These are phyloP conservation scores for Ceratocystis papillata DNA, from an alignment of 2,329 filamentous ascomycete species.

Conservation along the genomic window DNA sequence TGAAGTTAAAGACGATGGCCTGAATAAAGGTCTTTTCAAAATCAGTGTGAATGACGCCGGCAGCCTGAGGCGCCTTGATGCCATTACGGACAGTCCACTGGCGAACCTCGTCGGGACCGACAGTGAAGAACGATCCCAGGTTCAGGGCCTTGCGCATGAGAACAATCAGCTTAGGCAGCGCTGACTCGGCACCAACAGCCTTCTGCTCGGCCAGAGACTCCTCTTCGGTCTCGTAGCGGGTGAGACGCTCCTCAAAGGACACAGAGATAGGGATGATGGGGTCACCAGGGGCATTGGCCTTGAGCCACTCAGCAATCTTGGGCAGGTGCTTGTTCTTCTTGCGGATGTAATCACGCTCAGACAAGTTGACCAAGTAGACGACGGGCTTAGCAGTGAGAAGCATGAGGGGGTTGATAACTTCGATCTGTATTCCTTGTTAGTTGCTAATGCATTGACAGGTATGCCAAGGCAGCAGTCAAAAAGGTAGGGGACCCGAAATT, in stretches of 20 bases:
- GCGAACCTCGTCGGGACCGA: constrained; percentile 85
- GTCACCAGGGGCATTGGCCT: constrained; percentile 76
- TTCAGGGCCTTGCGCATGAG: constrained; percentile 90
- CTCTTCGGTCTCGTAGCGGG: constrained; percentile 64
- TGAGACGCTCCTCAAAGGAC: constrained; percentile 82
- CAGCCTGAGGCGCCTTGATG: constrained; percentile 93
- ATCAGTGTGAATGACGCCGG: constrained; percentile 95
- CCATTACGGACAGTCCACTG: constrained; percentile 97
- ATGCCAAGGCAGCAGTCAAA: not conserved
- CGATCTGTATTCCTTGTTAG: constrained; percentile 59
- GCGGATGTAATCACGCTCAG: constrained; percentile 90
- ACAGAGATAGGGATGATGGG: constrained; percentile 91
- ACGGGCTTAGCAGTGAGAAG: constrained; percentile 93
- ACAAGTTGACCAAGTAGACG: constrained; percentile 93
- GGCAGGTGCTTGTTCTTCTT: constrained; percentile 99
- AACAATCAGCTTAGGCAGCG: constrained; percentile 78
- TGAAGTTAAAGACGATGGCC: constrained; percentile 85
- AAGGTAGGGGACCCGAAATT: not conserved
- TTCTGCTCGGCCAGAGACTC: constrained; percentile 80
- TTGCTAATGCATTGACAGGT: not conserved
- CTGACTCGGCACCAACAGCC: constrained; percentile 73
- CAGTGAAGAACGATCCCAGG: constrained; percentile 94
- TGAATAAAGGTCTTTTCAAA: constrained; percentile 99
- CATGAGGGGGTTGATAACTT: constrained; percentile 93
- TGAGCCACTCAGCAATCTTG: constrained; percentile 91